Conservation (phyloP, 1,284 basidiomycete genomes). For the Anthracocystis panici-leucophaei region DNA sequence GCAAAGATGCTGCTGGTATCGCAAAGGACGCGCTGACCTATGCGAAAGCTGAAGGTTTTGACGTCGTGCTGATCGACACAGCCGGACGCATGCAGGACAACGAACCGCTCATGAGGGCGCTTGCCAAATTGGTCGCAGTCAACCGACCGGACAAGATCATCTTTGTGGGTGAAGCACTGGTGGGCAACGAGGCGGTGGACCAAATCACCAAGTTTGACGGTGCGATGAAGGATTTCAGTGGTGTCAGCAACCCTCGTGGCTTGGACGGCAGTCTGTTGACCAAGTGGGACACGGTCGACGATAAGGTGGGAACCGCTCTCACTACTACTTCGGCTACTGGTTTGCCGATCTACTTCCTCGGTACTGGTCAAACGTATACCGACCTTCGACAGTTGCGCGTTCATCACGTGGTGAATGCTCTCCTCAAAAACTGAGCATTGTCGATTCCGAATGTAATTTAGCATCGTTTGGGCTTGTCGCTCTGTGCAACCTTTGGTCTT, state of each 20-base stretch:
- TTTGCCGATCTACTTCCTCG: slow-evolving; percentile 68
- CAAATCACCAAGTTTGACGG: slow-evolving; percentile 68
- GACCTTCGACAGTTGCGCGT: slow-evolving; percentile 67
- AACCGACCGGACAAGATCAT: slow-evolving; percentile 69
- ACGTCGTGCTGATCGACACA: slow-evolving; percentile 69
- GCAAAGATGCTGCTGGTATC: slow-evolving; percentile 97
- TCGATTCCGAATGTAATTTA: no score
- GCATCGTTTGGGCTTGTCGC: no score
- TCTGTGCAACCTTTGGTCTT: no score
- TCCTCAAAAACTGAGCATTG: slow-evolving; percentile 61
- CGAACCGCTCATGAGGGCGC: slow-evolving; percentile 68
- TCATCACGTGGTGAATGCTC: slow-evolving; percentile 66
- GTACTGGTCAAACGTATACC: slow-evolving; percentile 69
- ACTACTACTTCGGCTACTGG: slow-evolving; percentile 67
- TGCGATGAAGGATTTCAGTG: slow-evolving; percentile 67
- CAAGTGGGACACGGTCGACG: slow-evolving; percentile 69
- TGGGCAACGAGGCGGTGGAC: slow-evolving; percentile 69
- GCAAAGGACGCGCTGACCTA: slow-evolving; percentile 87
- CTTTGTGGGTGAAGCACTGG: slow-evolving; percentile 69
- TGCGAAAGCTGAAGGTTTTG: slow-evolving; percentile 60
- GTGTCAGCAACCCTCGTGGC: slow-evolving; percentile 63
- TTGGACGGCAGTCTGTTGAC: slow-evolving; percentile 68
- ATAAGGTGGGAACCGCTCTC: slow-evolving; percentile 68
- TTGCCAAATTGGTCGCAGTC: slow-evolving; percentile 67
- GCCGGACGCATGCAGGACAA: slow-evolving; percentile 70